These are phyloP conservation scores for Nannochloropsis salina DNA, from an alignment of 108 stramenopile genomes.

Conservation along the genomic window DNA sequence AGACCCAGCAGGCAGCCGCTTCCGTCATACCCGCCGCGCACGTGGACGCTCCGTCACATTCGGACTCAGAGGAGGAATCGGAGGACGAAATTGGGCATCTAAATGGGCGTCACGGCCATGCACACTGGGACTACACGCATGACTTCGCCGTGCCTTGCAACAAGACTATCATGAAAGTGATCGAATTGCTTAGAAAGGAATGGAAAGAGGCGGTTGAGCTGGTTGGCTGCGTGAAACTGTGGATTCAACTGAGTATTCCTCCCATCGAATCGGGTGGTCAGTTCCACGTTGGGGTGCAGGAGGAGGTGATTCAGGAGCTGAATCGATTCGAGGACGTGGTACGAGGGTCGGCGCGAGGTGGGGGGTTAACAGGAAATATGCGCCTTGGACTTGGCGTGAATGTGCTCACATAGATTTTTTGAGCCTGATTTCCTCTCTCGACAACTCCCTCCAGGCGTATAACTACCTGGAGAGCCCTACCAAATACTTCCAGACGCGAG, in stretches of 20 bases:
- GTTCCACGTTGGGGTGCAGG: conserved; percentile 2
- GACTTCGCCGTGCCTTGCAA: background rate
- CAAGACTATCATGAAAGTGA: background rate
- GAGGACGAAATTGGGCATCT: background rate
- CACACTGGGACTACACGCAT: conserved; percentile 1
- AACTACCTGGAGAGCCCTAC: conserved; percentile 8
- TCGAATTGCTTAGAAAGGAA: background rate
- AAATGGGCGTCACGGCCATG: background rate
- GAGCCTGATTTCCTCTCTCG: background rate
- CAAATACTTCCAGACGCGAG: background rate
- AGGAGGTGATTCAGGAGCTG: background rate
- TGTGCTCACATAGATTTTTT: background rate
- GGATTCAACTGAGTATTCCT: background rate
- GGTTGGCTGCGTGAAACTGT: background rate
- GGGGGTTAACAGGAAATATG: background rate
- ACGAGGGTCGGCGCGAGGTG: background rate
- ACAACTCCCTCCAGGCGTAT: background rate
- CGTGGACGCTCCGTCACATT: background rate
- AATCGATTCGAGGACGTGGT: conserved; percentile 14
- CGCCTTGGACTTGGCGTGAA: background rate
- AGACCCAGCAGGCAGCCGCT: too few relatives aligned
- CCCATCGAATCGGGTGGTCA: background rate
- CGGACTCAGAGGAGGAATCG: conserved; percentile 12
- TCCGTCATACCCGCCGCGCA: background rate
- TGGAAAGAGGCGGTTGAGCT: background rate